Evolutionary conservation across 2,329 filamentous ascomycete genomes (phyloP).

Genomic region (Myotisia sp.): DNA sequence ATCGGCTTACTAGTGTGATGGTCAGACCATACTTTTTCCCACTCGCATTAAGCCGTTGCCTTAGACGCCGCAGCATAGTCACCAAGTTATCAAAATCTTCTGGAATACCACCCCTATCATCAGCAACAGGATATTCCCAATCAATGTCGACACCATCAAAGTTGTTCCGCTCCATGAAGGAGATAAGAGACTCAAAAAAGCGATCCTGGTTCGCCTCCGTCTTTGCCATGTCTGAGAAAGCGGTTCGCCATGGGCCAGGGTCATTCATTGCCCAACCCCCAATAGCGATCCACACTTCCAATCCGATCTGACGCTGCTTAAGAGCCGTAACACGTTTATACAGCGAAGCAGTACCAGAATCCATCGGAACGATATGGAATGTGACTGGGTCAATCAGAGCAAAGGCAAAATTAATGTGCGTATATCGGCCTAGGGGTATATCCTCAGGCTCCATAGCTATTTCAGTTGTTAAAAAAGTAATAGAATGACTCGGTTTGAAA

Average conservation of each 20-base stretch:
- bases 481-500: background rate
- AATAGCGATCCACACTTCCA: conserved; percentile 18
- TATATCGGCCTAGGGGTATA: conserved; percentile 12
- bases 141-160: conserved; percentile 37
- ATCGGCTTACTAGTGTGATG: conserved; percentile 11
- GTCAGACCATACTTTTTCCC: conserved; percentile 12
- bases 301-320: background rate
- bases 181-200: conserved; percentile 27
- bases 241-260: conserved; percentile 14
- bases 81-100: conserved; percentile 25
- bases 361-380: conserved; percentile 18
- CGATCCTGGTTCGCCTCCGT: conserved; percentile 10
- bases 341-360: conserved; percentile 10
- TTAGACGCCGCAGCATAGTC: conserved; percentile 12
- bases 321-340: conserved; percentile 9
- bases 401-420: conserved; percentile 15
- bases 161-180: conserved; percentile 30
- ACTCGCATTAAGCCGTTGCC: conserved; percentile 7
- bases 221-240: conserved; percentile 15
- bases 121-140: conserved; percentile 30
- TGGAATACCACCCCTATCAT: conserved; percentile 24
- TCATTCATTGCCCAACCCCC: conserved; percentile 32
- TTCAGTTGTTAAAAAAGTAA: background rate
- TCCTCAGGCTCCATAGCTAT: conserved; percentile 7
- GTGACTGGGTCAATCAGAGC: conserved; percentile 26